Base-by-base conservation (phyloP, 225 moss, liverwort and hornwort species). In the Physcomitrium patens region DNA sequence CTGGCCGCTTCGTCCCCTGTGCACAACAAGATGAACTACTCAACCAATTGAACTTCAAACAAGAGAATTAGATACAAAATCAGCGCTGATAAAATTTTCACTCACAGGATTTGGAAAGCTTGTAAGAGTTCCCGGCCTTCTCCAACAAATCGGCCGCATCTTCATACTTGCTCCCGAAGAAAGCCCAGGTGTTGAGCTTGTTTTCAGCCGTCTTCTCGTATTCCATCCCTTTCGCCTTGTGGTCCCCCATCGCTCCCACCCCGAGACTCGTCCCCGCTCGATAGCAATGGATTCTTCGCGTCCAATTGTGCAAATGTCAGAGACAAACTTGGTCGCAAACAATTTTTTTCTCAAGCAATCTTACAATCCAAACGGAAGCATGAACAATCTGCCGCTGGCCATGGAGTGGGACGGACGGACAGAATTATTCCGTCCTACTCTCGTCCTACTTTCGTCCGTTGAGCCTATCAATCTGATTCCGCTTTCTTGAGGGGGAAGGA, bases 171-270 rank as follows among this genome's bases (percentile, higher is more conserved):
- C 72, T 85, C 19, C 89, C 90, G 65, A 97, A 97, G 28, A 94
- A 16, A 16, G 83, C 88, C 96, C 96, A 97, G 70, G 94, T 94
- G 60, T 77, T 94, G 74, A 97, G 82, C 92, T 94, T 97, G 91
- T 90, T 92, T 77, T 97, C 96, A 54, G 94, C 96, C 77, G 93
- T 93, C 74, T 87, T 94, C 84, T 94, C 94, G 43, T 84, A 97
- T 46, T 97, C 96, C 45, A 80, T 47, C 6, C 92, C 96, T 79
- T 91, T 92, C 48, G 92, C 78, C 58, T 74, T 86, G 66, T 84
- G 82, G 43, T 97, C 94, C 41, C 76, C 90, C 94, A 94, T 82
- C 15, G 65, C 72, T 8, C 68, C 11, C 47, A 47, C 15, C 15
- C 19, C 26, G 42, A 56, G 68, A 28, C 3, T n/a, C 17, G 7